Evolutionary conservation across 371 early-diverging fungal genomes (phyloP).

Genomic region (Mortierella sp.): DNA sequence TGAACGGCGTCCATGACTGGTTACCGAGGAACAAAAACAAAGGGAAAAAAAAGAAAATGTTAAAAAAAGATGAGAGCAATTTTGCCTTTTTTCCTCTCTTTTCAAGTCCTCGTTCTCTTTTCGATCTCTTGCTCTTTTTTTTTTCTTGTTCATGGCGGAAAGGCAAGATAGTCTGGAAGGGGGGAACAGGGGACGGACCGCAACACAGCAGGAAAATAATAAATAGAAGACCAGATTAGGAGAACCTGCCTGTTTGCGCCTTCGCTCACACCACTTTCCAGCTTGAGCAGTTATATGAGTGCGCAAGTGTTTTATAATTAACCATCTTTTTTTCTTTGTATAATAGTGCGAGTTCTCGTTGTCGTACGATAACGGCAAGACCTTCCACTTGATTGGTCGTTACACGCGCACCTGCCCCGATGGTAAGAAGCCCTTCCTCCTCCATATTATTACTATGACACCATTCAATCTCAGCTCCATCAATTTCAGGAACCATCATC

Average conservation of each 20-base stretch:
- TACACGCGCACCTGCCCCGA: slow-evolving; percentile 65
- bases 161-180: slow-evolving; percentile 14
- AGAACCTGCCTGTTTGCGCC: neutral
- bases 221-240: neutral
- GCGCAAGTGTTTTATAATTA: neutral
- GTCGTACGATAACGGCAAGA: slow-evolving; percentile 73
- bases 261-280: neutral
- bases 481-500: neutral
- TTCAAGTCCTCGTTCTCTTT: neutral
- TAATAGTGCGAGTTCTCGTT: slow-evolving; percentile 79
- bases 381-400: slow-evolving; percentile 71
- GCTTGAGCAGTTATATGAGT: neutral
- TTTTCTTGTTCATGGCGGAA: neutral
- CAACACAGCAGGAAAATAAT: neutral
- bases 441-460: neutral
- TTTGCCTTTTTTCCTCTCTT: neutral
- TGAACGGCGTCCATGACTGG: neutral
- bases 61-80: slow-evolving; percentile 9
- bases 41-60: neutral
- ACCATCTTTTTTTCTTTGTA: neutral
- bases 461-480: neutral
- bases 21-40: neutral
- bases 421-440: slow-evolving; percentile 19
- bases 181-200: neutral
- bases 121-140: neutral